Evolutionary conservation across 441 rosid genomes (phyloP), one percentile per base, ranked within the genome.

Genomic region (Codiaeum variegatum): DNA sequence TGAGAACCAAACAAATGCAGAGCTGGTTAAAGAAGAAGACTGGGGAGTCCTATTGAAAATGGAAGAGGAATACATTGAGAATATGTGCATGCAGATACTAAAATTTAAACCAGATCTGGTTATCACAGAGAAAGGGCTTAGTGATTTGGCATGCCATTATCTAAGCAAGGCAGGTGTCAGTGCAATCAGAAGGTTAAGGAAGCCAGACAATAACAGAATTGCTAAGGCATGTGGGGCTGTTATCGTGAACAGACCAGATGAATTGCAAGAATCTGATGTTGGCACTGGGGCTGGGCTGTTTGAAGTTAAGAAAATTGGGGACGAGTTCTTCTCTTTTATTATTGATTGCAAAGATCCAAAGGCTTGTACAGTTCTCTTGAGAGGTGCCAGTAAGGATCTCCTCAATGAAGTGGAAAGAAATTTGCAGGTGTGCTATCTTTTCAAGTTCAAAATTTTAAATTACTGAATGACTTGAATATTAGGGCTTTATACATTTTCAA

Each of bases 141-240:
- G 98, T 77, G 98, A 94, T 80, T 82, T 94, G 82, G 98, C 97
- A 16, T 89, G 97, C 85, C 97, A 94, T 80, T 92, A 87, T 73
- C 76, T 94, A 64, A 89, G 97, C 77, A 94, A 90, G 86, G 98
- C 95, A 31, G 97, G 97, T 36, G 95, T 94, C 52, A 92, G 91
- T 85, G 97, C 97, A 66, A 92, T 92, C 72, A 80, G 98, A 80
- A 92, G 98, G 90, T 62, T 94, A 85, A 84, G 97, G 80, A 94
- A 94, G 85, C 79, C 88, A 0, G 97, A 94, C 80, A 92, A 92
- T 78, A 94, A 92, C 76, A 88, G 98, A 79, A 92, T 94, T 66
- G 98, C 98, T 12, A 94, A 88, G 83, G 97, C 97, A 1, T 90
- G 97, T 73, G 97, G 98, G 24, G 98, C 98, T 72, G 94, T 91